phyloP scores from a whole-genome alignment of 306 rosid genomes.

The Delonix regia region DNA sequence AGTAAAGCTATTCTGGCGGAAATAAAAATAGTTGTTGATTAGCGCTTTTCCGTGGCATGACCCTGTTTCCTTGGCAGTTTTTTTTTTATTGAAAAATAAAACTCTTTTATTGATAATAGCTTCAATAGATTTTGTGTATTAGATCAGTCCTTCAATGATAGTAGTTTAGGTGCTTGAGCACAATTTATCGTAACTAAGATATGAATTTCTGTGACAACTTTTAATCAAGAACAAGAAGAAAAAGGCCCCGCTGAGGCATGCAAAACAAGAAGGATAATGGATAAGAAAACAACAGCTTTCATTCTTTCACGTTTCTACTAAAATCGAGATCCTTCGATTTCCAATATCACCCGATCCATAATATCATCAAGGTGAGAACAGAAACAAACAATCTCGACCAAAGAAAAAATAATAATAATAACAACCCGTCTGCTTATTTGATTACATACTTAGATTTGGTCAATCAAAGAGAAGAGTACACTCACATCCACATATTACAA shows the following conservation, averaged over 20 bases:
- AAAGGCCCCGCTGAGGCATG: neutral
- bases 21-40: too few species aligned
- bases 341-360: constrained; percentile 25
- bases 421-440: constrained; percentile 41
- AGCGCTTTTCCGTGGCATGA: neutral
- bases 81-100: too few species aligned
- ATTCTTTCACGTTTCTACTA: constrained; percentile 12
- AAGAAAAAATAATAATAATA: neutral
- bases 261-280: neutral
- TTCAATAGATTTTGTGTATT: neutral
- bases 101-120: neutral
- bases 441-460: constrained; percentile 26
- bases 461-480: constrained; percentile 18
- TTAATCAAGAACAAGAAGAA: neutral
- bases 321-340: constrained; percentile 25
- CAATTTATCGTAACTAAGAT: neutral
- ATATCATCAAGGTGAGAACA: constrained; percentile 22
- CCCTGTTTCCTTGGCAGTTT: too few species aligned
- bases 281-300: constrained; percentile 4
- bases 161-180: neutral
- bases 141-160: neutral
- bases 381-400: constrained; percentile 7
- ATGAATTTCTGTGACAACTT: neutral
- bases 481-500: constrained; percentile 38
- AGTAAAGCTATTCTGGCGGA: neutral